These are phyloP conservation scores for Ogataea saltuana DNA, from an alignment of 805 yeast genomes.

Conservation along the genomic window DNA sequence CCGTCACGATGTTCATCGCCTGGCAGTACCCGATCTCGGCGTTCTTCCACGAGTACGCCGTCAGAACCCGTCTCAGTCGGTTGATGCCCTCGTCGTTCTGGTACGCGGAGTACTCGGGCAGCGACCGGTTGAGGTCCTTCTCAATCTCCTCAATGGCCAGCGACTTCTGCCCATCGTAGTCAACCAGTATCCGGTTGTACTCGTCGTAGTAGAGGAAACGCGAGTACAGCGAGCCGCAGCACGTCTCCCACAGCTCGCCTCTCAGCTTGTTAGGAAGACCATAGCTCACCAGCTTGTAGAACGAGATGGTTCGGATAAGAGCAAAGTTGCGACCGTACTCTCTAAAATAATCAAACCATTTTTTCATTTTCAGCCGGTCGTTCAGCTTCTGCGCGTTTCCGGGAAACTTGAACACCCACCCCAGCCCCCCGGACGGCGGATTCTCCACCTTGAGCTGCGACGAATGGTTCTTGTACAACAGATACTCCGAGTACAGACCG, in stretches of 20 bases:
- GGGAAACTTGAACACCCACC: constrained; percentile 81
- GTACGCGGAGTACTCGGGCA: constrained; percentile 95
- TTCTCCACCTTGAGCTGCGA: constrained; percentile 43
- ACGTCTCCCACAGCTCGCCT: constrained; percentile 95
- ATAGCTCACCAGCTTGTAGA: constrained; percentile 79
- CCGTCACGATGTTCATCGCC: constrained; percentile 94
- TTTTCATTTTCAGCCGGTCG: constrained; percentile 81
- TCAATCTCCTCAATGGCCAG: constrained; percentile 95
- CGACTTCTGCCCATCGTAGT: constrained; percentile 64
- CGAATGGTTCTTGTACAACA: constrained; percentile 59
- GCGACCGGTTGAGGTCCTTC: constrained; percentile 88
- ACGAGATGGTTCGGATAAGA: constrained; percentile 69
- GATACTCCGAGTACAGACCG: constrained; percentile 82
- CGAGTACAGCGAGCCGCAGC: constrained; percentile 80
- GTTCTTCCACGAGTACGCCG: constrained; percentile 95
- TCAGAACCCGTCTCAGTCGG: constrained; percentile 80
- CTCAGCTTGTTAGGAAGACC: constrained; percentile 93
- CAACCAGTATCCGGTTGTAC: constrained; percentile 58
- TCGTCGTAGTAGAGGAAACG: constrained; percentile 63
- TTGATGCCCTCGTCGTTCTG: constrained; percentile 84
- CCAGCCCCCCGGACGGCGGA: constrained; percentile 84
- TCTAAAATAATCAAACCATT: constrained; percentile 91
- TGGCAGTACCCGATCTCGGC: constrained; percentile 98
- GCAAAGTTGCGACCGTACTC: constrained; percentile 84
- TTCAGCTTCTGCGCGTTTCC: constrained; percentile 78